These are phyloP conservation scores for Stephania japonica DNA, from an alignment of 164 flowering plant species.

Conservation along the genomic window DNA sequence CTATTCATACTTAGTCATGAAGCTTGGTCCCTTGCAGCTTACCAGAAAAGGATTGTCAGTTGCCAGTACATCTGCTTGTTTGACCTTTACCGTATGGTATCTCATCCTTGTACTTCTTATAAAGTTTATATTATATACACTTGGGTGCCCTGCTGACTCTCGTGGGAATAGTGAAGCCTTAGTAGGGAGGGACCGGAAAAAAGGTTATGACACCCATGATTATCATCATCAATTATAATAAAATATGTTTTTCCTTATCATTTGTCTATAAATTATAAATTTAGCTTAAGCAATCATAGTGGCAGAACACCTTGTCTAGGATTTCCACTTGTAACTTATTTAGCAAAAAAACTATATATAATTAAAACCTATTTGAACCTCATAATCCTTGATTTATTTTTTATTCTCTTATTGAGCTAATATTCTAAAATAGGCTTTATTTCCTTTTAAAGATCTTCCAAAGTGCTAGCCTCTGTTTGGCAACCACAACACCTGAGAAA, in stretches of 20 bases:
- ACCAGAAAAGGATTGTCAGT: slow-evolving; percentile 87
- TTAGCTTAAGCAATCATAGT: no score
- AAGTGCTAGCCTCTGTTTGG: slow-evolving; percentile 91
- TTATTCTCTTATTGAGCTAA: slow-evolving; percentile 9
- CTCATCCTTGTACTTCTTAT: slow-evolving; percentile 3
- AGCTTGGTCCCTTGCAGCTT: slow-evolving; percentile 78
- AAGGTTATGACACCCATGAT: no score
- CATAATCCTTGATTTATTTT: neutral
- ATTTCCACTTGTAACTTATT: neutral
- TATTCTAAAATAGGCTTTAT: slow-evolving; percentile 19
- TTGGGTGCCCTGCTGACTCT: no score
- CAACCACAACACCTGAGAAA: slow-evolving; percentile 91
- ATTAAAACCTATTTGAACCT: neutral
- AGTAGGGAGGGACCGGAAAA: no score
- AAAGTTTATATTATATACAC: no score
- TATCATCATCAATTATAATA: no score
- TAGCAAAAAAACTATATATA: no score
- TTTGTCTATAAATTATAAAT: no score
- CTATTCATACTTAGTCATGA: slow-evolving; percentile 69
- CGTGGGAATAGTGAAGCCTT: no score
- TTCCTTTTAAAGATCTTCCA: slow-evolving; percentile 67
- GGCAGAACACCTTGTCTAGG: neutral
- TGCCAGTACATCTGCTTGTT: slow-evolving; percentile 85
- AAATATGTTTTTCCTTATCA: neutral
- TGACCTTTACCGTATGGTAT: slow-evolving; percentile 72